A percentile compares a stretch with the other conserved stretches of the same genome.
Conservation (phyloP, 2,329 filamentous ascomycete species). For the Alternaria alternata region DNA sequence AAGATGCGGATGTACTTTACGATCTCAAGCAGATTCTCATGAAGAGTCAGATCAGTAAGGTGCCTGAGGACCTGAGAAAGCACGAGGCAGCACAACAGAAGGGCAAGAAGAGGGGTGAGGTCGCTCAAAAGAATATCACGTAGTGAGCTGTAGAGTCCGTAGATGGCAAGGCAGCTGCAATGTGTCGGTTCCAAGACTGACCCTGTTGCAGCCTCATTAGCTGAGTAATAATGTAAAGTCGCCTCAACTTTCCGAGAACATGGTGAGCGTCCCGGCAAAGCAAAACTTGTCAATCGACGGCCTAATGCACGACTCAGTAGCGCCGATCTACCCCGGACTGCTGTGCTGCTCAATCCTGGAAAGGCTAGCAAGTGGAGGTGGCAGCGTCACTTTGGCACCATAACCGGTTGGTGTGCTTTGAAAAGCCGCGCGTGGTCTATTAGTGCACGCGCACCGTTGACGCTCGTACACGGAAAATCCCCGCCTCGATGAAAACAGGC, state of each 20-base stretch:
- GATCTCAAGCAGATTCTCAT: conserved; percentile 95
- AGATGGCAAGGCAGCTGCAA: not conserved
- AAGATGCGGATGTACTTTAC: conserved; percentile 90
- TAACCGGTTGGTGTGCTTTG: conserved; percentile 6
- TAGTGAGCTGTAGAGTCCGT: not conserved
- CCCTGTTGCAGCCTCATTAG: not conserved
- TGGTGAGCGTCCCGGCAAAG: not conserved
- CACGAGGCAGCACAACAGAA: conserved; percentile 93
- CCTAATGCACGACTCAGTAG: conserved; percentile 4
- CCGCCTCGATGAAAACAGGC: conserved; percentile 2
- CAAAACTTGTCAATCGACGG: not conserved
- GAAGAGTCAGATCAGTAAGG: conserved; percentile 86
- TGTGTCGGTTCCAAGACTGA: not conserved
- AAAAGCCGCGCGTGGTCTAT: conserved; percentile 2
- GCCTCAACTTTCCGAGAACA: not conserved
- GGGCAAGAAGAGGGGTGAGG: conserved; percentile 51
- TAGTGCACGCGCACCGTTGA: conserved; percentile 4
- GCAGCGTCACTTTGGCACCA: conserved; percentile 18
- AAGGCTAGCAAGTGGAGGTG: conserved; percentile 19
- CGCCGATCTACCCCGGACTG: conserved; percentile 28
- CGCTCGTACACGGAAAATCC: conserved; percentile 5
- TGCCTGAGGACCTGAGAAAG: conserved; percentile 88
- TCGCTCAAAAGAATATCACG: conserved; percentile 24
- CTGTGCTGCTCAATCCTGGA: conserved; percentile 1
- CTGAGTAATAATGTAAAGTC: not conserved